A percentile compares a stretch with the other conserved stretches of the same genome.
Conservation (phyloP, 1,139 yeast genomes). For the Protomyces macrosporus region DNA sequence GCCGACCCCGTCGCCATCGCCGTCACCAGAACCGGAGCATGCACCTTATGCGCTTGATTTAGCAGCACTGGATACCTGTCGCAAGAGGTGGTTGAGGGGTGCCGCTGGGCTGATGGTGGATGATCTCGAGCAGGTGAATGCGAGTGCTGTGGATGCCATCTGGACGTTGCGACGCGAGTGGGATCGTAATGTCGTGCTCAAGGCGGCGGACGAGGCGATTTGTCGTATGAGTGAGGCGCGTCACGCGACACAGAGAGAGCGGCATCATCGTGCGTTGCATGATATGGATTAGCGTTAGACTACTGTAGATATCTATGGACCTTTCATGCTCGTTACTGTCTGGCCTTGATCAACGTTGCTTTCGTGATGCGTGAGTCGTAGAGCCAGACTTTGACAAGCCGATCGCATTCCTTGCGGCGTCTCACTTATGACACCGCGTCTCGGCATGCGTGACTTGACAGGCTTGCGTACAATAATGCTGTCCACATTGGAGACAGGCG, state of each 20-base stretch:
- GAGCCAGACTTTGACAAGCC: no score
- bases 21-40: constrained; percentile 29
- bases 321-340: no score
- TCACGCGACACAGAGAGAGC: background rate
- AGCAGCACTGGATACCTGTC: constrained; percentile 36
- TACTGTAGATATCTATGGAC: no score
- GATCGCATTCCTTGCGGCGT: no score
- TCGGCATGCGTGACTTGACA: constrained; percentile 43
- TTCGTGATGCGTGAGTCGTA: no score
- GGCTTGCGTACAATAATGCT: constrained; percentile 39
- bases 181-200: constrained; percentile 47
- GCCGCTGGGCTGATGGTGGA: constrained; percentile 61
- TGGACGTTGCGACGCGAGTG: constrained; percentile 67
- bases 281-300: no score
- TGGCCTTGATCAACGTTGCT: no score
- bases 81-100: constrained; percentile 38
- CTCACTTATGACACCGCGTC: constrained; percentile 38
- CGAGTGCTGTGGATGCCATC: constrained; percentile 64
- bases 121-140: constrained; percentile 64
- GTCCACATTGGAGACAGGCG: constrained; percentile 42
- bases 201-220: background rate
- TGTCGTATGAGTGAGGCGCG: background rate
- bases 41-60: constrained; percentile 40
- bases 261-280: no score
- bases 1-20: background rate